Percentiles rank a stretch among this genome's conserved stretches.
Evolutionary conservation across 371 early-diverging fungal species (phyloP).

Genomic region (Mucor velutinosus): DNA sequence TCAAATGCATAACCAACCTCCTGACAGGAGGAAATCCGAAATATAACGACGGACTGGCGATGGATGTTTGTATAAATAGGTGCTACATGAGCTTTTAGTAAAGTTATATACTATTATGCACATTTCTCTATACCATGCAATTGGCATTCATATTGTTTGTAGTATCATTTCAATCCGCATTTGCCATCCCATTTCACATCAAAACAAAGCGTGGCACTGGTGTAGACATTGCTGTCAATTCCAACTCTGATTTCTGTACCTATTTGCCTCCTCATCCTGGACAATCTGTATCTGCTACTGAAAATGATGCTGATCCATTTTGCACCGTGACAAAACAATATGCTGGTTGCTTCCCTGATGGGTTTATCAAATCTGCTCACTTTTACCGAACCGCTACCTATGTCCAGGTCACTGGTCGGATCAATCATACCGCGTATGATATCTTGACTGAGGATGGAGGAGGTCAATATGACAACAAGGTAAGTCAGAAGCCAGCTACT

Average conservation of each 20-base stretch:
- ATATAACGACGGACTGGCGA: too few relatives aligned
- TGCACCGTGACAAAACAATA: conserved; percentile 28
- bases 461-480: conserved; percentile 57
- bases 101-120: too few relatives aligned
- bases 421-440: conserved; percentile 42
- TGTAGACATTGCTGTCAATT: conserved; percentile 28
- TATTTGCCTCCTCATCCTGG: conserved; percentile 47
- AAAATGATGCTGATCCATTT: conserved; percentile 37
- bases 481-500: background rate
- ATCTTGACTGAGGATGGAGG: conserved; percentile 49
- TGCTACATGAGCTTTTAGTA: too few relatives aligned
- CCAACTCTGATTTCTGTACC: conserved; percentile 37
- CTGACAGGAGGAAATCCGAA: background rate
- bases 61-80: too few relatives aligned
- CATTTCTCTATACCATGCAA: background rate
- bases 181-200: background rate
- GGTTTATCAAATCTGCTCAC: conserved; percentile 51
- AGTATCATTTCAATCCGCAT: background rate
- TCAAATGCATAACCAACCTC: background rate
- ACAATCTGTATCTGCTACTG: conserved; percentile 39
- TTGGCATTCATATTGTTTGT: background rate
- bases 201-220: conserved; percentile 14
- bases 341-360: conserved; percentile 37
- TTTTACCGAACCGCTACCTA: conserved; percentile 33
- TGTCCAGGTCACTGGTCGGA: conserved; percentile 54